phyloP scores from a whole-genome alignment of 2,329 filamentous ascomycete species.

The Monosporascus sp. region DNA sequence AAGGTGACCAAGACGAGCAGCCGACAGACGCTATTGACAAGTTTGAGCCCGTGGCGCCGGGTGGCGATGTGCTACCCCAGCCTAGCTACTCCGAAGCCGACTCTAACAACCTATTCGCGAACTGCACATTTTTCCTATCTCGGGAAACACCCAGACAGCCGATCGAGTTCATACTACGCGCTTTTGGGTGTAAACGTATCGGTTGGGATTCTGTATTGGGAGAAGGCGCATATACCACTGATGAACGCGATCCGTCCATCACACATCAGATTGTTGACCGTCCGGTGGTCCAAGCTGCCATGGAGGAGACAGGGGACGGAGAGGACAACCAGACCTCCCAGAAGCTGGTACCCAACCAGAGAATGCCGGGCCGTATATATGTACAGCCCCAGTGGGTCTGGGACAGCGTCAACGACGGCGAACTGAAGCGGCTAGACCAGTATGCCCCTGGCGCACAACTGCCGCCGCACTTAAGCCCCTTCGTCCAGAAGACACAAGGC shows the following conservation, averaged over 20 bases:
- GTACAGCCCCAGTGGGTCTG: constrained; percentile 98
- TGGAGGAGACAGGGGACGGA: constrained; percentile 41
- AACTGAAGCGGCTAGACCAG: constrained; percentile 77
- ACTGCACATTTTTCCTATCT: constrained; percentile 87
- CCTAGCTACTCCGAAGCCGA: constrained; percentile 62
- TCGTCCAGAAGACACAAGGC: constrained; percentile 81
- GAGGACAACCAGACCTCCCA: constrained; percentile 59
- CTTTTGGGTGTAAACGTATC: constrained; percentile 93
- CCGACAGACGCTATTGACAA: constrained; percentile 71
- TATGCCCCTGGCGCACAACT: constrained; percentile 87
- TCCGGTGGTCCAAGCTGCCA: constrained; percentile 62
- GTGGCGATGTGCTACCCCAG: constrained; percentile 81
- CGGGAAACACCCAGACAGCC: constrained; percentile 88
- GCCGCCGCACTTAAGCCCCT: constrained; percentile 92
- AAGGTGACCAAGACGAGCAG: constrained; percentile 43
- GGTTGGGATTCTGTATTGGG: constrained; percentile 91
- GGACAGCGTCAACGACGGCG: constrained; percentile 92
- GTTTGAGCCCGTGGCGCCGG: constrained; percentile 78
- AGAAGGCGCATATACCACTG: constrained; percentile 84
- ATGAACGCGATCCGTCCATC: constrained; percentile 82
- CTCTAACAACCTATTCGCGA: constrained; percentile 72
- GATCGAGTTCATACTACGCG: constrained; percentile 85
- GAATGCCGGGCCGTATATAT: constrained; percentile 88
- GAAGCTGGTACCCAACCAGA: constrained; percentile 56
- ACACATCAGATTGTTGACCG: constrained; percentile 96